Base-by-base conservation (phyloP, 306 rosid species). In the Geum urbanum region DNA sequence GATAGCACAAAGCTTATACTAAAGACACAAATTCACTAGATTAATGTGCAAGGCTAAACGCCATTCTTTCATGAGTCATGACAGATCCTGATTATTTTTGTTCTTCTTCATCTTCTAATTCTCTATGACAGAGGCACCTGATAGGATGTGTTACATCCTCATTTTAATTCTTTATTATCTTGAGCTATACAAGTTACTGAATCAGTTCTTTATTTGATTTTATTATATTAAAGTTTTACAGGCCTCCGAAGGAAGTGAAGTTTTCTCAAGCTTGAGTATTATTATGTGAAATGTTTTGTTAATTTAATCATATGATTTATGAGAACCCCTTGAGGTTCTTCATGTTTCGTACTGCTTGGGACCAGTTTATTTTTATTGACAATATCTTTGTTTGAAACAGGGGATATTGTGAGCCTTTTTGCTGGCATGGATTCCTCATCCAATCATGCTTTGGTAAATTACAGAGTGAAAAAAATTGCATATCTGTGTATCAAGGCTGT, bases 401-500 rank as follows among this genome's bases (percentile, higher is more conserved):
- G 98, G 69, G 84, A 84, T 76, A 72, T 74, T 13, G 73, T 79
- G 78, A 79, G 85, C 73, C 80, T 94, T 47, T 85, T 94, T 78
- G 88, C 92, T n/a, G 96, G 97, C 71, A 74, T 47, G 71, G 88
- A 88, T 72, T 94, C 88, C 80, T 76, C 79, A 46, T 81, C 80
- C 57, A 65, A 63, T 8, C 76, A 79, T 72, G 91, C 95, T 76
- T 77, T 88, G 74, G 98, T 85, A 75, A 84, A 88, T 79, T 86
- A 73, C 82, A 83, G 97, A 78, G 84, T 90, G 76, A 90, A 90
- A 88, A 79, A 82, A 66, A 80, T 94, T 77, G 90, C 83, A 61
- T 83, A 81, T 77, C 74, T 79, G 51, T 90, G 95, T 78, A 73
- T 90, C 73, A 80, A 87, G 78, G 96, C 98, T 5, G 53, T 90